phyloP scores from a whole-genome alignment of 441 rosid species.

The Biscutella auriculata region DNA sequence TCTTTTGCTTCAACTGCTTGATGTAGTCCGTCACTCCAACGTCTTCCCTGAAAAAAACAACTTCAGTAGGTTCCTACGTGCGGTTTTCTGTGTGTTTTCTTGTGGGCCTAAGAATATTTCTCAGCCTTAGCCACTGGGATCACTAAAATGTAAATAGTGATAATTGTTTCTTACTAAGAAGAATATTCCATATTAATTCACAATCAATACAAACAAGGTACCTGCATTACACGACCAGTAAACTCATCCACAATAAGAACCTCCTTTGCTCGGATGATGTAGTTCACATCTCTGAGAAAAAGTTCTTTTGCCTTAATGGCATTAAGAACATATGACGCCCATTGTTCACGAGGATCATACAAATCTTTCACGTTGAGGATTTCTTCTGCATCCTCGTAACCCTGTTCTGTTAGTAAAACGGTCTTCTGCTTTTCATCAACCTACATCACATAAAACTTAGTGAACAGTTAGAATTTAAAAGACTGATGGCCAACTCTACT shows the following conservation, averaged over 20 bases:
- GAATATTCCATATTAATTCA: background rate
- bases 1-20: constrained; percentile 99
- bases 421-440: constrained; percentile 93
- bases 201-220: constrained; percentile 15
- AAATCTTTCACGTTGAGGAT: constrained; percentile 82
- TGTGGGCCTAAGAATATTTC: background rate
- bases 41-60: constrained; percentile 51
- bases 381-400: constrained; percentile 93
- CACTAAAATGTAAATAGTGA: background rate
- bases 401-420: constrained; percentile 91
- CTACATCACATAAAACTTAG: constrained; percentile 29
- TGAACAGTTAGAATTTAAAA: background rate
- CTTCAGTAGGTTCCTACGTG: constrained; percentile 1
- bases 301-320: constrained; percentile 92
- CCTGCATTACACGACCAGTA: constrained; percentile 99
- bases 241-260: constrained; percentile 96
- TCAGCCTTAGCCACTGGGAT: background rate
- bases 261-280: constrained; percentile 85
- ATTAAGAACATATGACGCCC: constrained; percentile 85
- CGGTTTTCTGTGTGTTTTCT: background rate
- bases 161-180: background rate
- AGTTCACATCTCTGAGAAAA: constrained; percentile 87
- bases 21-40: constrained; percentile 99
- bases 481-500: background rate
- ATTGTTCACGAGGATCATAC: constrained; percentile 94